A percentile compares a stretch with the other conserved stretches of the same genome.
phyloP scores from a whole-genome alignment of 257 asterid genomes.

The Lycium barbarum region DNA sequence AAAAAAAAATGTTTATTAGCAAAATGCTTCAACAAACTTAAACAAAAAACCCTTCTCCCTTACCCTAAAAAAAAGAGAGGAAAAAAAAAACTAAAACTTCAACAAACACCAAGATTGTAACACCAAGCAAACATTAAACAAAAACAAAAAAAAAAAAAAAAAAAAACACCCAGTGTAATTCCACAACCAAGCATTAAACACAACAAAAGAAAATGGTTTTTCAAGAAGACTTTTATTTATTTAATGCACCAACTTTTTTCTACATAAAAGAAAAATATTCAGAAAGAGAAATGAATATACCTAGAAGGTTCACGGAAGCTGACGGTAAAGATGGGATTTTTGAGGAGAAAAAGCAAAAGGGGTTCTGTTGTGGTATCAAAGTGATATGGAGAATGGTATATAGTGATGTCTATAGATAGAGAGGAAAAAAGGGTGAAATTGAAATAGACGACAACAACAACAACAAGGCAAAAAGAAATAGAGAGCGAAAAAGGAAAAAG shows the following conservation, averaged over 20 bases:
- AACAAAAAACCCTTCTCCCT: no score
- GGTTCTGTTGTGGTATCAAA: not conserved
- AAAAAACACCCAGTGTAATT: no score
- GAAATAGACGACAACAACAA: not conserved
- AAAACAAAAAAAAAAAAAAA: no score
- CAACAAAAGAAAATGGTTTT: not conserved
- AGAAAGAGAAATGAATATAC: slow-evolving; percentile 29
- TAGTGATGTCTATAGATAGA: not conserved
- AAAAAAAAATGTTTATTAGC: no score
- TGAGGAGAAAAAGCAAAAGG: not conserved
- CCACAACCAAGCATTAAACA: not conserved
- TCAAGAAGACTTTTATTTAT: not conserved
- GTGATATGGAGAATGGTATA: not conserved
- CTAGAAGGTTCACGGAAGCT: not conserved
- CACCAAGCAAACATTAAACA: no score
- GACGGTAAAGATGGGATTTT: not conserved
- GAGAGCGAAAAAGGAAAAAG: not conserved
- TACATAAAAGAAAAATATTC: not conserved
- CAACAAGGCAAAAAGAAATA: not conserved
- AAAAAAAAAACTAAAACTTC: no score
- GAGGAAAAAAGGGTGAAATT: no score
- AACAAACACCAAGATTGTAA: not conserved
- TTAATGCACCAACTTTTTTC: not conserved
- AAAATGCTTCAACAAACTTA: no score
- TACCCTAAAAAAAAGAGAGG: no score